Conservation (phyloP, 495 filamentous ascomycete species). For the Oleoguttula mirabilis region DNA sequence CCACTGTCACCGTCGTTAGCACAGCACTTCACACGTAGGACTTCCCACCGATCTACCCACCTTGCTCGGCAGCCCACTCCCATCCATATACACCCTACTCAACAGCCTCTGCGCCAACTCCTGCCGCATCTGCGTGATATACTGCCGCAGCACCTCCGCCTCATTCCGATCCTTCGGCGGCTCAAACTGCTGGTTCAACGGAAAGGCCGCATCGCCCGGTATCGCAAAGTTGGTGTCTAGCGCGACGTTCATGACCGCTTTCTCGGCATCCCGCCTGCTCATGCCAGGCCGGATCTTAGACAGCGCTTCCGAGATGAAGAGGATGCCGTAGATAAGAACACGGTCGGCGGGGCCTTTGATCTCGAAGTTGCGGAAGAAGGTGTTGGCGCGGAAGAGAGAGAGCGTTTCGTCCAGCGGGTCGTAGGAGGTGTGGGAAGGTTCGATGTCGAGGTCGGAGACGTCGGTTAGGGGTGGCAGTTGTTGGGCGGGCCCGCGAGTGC, state of each 20-base stretch:
- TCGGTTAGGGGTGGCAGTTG: conserved; percentile 60
- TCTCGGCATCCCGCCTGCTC: conserved; percentile 38
- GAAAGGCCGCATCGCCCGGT: conserved; percentile 87
- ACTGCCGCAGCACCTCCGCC: conserved; percentile 74
- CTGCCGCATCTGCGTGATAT: conserved; percentile 83
- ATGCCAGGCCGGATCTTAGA: conserved; percentile 66
- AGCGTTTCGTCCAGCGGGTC: conserved; percentile 92
- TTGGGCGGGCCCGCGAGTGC: conserved; percentile 83
- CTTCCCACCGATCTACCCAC: conserved; percentile 30
- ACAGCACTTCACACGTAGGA: conserved; percentile 1
- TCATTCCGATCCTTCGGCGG: conserved; percentile 76
- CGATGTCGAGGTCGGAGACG: conserved; percentile 57
- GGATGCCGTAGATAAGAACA: conserved; percentile 88
- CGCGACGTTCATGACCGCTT: conserved; percentile 50
- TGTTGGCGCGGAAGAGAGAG: conserved; percentile 90
- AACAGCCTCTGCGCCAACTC: conserved; percentile 74
- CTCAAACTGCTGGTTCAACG: conserved; percentile 75
- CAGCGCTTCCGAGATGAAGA: conserved; percentile 83
- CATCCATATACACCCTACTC: conserved; percentile 76
- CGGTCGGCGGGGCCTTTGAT: conserved; percentile 94
- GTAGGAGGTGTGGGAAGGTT: conserved; percentile 77
- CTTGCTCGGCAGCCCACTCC: conserved; percentile 70
- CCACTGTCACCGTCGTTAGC: conserved; percentile 43
- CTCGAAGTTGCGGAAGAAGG: conserved; percentile 98
- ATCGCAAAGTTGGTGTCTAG: conserved; percentile 83